phyloP scores from a whole-genome alignment of 2,329 filamentous ascomycete genomes.

The Fusarium illudens region DNA sequence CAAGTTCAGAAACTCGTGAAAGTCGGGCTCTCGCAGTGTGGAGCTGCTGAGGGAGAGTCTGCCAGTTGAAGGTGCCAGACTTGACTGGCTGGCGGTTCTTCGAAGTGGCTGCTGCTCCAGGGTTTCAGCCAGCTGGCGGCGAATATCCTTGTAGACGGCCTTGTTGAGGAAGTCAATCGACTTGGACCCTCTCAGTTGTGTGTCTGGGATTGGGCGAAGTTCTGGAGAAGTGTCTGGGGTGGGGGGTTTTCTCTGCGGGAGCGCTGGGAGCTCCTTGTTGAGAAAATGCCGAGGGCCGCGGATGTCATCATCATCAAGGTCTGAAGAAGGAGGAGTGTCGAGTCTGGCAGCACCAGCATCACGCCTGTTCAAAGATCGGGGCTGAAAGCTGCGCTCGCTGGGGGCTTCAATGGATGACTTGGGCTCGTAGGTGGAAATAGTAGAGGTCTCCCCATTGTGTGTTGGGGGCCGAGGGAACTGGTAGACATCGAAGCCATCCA shows the following conservation, averaged over 20 bases:
- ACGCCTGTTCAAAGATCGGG: slow-evolving; percentile 37
- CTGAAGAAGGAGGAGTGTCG: slow-evolving; percentile 48
- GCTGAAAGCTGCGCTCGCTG: slow-evolving; percentile 40
- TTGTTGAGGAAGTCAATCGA: slow-evolving; percentile 43
- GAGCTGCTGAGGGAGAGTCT: slow-evolving; percentile 44
- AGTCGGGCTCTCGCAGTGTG: slow-evolving; percentile 59
- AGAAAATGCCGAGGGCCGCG: slow-evolving; percentile 27
- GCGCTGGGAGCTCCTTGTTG: slow-evolving; percentile 43
- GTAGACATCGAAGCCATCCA: slow-evolving; percentile 48
- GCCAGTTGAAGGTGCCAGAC: slow-evolving; percentile 42
- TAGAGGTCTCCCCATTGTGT: slow-evolving; percentile 38
- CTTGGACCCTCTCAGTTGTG: slow-evolving; percentile 40
- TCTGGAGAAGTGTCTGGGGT: slow-evolving; percentile 49
- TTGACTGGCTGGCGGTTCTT: slow-evolving; percentile 44
- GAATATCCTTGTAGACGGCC: slow-evolving; percentile 39
- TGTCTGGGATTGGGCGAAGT: slow-evolving; percentile 43
- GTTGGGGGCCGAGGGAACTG: slow-evolving; percentile 50
- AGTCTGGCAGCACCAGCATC: slow-evolving; percentile 34
- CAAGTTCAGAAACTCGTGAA: slow-evolving; percentile 63
- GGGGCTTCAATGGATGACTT: slow-evolving; percentile 35
- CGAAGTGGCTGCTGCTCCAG: slow-evolving; percentile 39
- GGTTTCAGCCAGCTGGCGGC: slow-evolving; percentile 39
- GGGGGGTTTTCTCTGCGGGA: slow-evolving; percentile 39
- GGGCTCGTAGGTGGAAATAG: slow-evolving; percentile 36
- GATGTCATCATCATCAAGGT: slow-evolving; percentile 44